Base-by-base conservation (phyloP, 495 filamentous ascomycete species). In the Tuber indicum region DNA sequence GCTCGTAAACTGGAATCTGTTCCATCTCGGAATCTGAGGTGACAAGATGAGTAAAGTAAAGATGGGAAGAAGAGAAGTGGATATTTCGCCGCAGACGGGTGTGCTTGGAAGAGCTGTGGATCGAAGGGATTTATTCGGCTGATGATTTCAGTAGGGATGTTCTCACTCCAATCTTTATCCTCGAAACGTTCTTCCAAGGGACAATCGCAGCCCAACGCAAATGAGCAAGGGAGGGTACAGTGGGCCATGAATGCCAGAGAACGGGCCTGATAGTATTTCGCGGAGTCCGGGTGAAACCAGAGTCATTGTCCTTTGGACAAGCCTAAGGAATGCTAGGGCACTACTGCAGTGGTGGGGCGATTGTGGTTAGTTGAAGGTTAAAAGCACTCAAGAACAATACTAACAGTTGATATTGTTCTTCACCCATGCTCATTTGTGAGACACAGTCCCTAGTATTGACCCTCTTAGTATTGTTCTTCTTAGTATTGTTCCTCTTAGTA, bases 391-490 rank as follows among this genome's bases (percentile, higher is more conserved):
- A 66, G 58, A 66, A 66, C 58, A 66, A 66, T 66, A 66, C 58
- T 66, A 66, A 66, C 58, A 17, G 58, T 66, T 66, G 58, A 66
- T 66, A 66, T 66, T 66, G 58, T 66, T 66, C 58, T 66, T 66
- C 58, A 26, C 52, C 3, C n/a, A 62, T 62, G 0, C n/a, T 62
- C n/a, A 32, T 2, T 17, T 36, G 26, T 66, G 58, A 36, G 26
- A 66, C 58, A 62, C 52, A 66, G 5, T 66, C 26, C 58, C 36
- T 66, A 66, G 58, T 36, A 36, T 66, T 66, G 58, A 36, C 36
- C 58, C 26, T 19, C 16, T 1, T 19, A 19, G 42, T 43, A 43
- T 43, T 43, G 42, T 43, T 43, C 42, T 6, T 32, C 58, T 66
- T 66, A 66, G 58, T 36, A 36, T 66, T 66, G 58, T 66, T 66